Evolutionary conservation across 2,329 filamentous ascomycete genomes (phyloP), one percentile per base, ranked within the genome.

Genomic region (Elsinoe perseae): DNA sequence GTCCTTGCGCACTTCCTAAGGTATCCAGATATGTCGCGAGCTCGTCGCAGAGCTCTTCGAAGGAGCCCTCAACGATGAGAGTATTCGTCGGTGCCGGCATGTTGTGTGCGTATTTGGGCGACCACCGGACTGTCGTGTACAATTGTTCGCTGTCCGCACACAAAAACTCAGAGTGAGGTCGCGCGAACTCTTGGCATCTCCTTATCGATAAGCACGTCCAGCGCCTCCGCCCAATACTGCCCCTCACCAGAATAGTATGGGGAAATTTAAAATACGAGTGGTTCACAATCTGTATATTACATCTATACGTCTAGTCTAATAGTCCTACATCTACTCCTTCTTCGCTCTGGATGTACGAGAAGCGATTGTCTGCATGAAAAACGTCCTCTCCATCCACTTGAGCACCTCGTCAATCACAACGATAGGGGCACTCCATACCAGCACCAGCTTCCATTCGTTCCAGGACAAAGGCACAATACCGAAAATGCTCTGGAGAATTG

Each of bases 1-100:
- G 79, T 65, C 75, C 73, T 61, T 74, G 70, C 61, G 68, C 66
- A 69, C 88, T 86, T 68, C 87, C 86, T 70, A 91, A 82, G 65
- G 84, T 79, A 73, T 95, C 89, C 71, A 98, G 80, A 76, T 95
- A 96, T 67, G 91, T 87, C 72, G 92, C 90, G 78, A 98, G 87
- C 77, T 98, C 93, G 73, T 88, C 85, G 68, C 87, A 85, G 70
- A 96, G 85, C 77, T 97, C 93, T 72, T 90, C 84, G 73, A 96
- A 95, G 67, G 83, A 82, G 73, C 93, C 93, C 79, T 98, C 93
- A 73, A 98, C 83, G 65, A 85, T 76, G 65, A 61, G 59, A 34
- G 59, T 61, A 56, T 59, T 61, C 38, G 57, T 43, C 40, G 58
- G 50, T 2, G 57, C 57, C 20, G 57, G 57, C 57, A 58, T 58